These are phyloP conservation scores for Solanum chiquidenum DNA, from an alignment of 257 asterid genomes.

Conservation along the genomic window DNA sequence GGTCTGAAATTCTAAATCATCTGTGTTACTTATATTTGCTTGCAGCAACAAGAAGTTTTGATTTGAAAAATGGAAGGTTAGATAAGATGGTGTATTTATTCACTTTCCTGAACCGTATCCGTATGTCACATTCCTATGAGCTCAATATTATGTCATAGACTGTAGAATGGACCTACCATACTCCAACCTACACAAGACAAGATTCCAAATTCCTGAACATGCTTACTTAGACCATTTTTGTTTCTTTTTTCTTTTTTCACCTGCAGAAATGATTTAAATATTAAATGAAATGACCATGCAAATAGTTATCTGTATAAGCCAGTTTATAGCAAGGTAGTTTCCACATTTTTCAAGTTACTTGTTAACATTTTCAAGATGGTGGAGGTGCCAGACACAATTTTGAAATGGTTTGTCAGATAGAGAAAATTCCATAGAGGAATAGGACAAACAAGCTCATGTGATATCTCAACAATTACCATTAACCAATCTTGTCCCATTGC, in stretches of 20 bases:
- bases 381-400: not conserved
- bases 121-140: not conserved
- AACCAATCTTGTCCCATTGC: slow-evolving; percentile 47
- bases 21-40: not conserved
- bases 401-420: slow-evolving; percentile 5
- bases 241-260: no score
- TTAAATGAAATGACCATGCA: not conserved
- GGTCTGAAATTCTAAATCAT: not conserved
- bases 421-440: slow-evolving; percentile 41
- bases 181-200: not conserved
- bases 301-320: not conserved
- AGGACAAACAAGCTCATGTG: slow-evolving; percentile 51
- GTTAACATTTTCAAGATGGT: not conserved
- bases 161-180: not conserved
- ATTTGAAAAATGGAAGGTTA: not conserved
- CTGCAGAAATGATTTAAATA: not conserved
- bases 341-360: not conserved
- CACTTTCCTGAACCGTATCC: not conserved
- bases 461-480: slow-evolving; percentile 21
- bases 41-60: not conserved
- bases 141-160: not conserved
- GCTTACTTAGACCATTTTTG: not conserved
- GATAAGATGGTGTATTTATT: not conserved
- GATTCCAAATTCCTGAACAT: not conserved
- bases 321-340: not conserved